These are phyloP conservation scores for Naematelia aurantialba DNA, from an alignment of 768 basidiomycete genomes.

Conservation along the genomic window DNA sequence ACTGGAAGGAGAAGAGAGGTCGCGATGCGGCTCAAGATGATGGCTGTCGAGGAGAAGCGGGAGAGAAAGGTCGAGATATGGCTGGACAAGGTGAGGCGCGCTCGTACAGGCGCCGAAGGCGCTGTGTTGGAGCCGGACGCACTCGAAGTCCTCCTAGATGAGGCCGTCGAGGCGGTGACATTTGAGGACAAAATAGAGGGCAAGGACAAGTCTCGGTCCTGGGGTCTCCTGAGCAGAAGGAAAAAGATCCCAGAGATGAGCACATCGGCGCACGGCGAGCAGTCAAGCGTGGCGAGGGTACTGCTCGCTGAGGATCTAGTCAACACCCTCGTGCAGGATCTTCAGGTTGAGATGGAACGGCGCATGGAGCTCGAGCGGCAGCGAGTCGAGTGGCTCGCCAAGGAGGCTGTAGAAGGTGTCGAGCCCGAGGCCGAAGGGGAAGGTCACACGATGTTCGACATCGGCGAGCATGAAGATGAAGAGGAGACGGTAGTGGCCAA, in stretches of 20 bases:
- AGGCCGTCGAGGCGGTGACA: constrained; percentile 30
- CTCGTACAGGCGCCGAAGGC: constrained; percentile 33
- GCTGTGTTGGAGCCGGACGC: constrained; percentile 37
- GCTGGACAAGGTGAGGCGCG: constrained; percentile 35
- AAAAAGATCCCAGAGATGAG: constrained; percentile 2
- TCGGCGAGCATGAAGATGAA: constrained; percentile 18
- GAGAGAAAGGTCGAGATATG: constrained; percentile 38
- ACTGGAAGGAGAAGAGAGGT: constrained; percentile 49
- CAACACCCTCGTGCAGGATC: constrained; percentile 42
- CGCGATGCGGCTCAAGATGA: constrained; percentile 39
- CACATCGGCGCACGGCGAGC: constrained; percentile 10
- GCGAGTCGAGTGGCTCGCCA: constrained; percentile 43
- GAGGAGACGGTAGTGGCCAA: background rate
- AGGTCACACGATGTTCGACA: constrained; percentile 29
- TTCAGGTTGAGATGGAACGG: constrained; percentile 44
- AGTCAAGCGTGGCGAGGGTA: constrained; percentile 33
- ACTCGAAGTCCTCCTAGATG: constrained; percentile 37
- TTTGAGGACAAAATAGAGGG: constrained; percentile 9
- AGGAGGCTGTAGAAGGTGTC: constrained; percentile 30
- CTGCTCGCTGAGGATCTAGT: constrained; percentile 49
- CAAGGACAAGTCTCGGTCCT: constrained; percentile 9
- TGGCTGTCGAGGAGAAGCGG: constrained; percentile 36
- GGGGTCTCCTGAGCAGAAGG: constrained; percentile 26
- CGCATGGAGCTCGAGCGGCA: constrained; percentile 42
- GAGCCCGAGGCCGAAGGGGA: constrained; percentile 6